These are phyloP conservation scores for Leishmania braziliensis DNA, from an alignment of 208 protist genomes.

Conservation along the genomic window DNA sequence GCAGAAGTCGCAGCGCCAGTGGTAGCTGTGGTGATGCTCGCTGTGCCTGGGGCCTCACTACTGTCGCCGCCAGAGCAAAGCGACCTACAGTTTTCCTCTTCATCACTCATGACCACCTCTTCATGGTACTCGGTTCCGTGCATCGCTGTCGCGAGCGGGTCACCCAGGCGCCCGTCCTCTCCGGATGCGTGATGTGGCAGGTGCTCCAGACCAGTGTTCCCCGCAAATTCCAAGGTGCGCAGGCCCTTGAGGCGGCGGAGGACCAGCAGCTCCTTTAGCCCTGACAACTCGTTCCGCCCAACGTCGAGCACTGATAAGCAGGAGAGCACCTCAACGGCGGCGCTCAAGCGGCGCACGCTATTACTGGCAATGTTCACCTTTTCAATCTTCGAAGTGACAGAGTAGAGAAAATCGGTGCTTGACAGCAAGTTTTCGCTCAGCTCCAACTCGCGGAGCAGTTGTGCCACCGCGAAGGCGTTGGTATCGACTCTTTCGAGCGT, in stretches of 20 bases:
- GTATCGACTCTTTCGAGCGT: conserved; percentile 22
- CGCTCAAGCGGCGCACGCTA: conserved; percentile 35
- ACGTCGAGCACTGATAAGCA: conserved; percentile 29
- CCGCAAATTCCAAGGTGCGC: conserved; percentile 38
- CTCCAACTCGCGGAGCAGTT: conserved; percentile 52
- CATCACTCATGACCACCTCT: conserved; percentile 41
- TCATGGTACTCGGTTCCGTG: conserved; percentile 28
- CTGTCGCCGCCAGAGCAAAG: background rate
- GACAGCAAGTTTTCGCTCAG: conserved; percentile 62
- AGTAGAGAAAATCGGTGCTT: conserved; percentile 47
- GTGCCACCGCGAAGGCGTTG: conserved; percentile 49
- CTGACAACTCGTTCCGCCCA: conserved; percentile 14
- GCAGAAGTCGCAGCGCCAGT: too few species aligned
- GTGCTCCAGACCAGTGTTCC: conserved; percentile 32
- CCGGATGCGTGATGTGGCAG: conserved; percentile 1
- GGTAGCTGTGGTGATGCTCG: background rate
- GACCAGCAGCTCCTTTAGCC: conserved; percentile 24
- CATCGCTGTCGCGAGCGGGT: background rate
- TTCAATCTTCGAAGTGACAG: conserved; percentile 56
- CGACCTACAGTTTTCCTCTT: conserved; percentile 6
- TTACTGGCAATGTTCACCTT: conserved; percentile 64
- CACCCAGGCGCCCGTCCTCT: background rate
- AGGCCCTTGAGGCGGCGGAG: conserved; percentile 32
- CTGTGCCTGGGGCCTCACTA: background rate
- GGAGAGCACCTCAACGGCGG: conserved; percentile 43